Conservation (phyloP, 805 yeast species). For the Scheffersomyces ergatensis region DNA sequence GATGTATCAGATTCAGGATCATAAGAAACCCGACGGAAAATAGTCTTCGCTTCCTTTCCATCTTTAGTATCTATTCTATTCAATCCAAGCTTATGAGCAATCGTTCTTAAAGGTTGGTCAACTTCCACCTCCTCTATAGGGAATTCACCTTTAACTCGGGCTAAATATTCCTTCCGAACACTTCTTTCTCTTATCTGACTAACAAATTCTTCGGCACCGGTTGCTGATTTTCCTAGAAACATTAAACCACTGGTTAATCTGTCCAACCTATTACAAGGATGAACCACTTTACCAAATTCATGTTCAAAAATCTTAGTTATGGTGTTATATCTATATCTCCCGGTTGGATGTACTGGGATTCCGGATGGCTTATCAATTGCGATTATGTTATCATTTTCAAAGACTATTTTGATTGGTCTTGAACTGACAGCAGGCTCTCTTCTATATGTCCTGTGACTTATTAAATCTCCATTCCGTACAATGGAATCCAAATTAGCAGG, state of each 20-base stretch:
- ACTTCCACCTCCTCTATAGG: conserved; percentile 56
- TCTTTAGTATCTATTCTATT: conserved; percentile 47
- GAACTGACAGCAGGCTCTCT: conserved; percentile 86
- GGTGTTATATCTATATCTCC: conserved; percentile 72
- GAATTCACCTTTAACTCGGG: conserved; percentile 84
- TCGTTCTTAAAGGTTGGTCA: conserved; percentile 65
- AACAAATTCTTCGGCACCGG: conserved; percentile 74
- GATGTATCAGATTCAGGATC: conserved; percentile 57
- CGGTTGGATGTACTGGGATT: conserved; percentile 94
- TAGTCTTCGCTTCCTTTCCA: conserved; percentile 76
- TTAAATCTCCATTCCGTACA: conserved; percentile 78
- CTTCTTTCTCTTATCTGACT: conserved; percentile 69
- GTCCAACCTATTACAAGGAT: conserved; percentile 83
- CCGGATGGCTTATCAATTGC: conserved; percentile 95
- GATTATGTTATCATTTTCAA: conserved; percentile 70
- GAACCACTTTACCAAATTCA: conserved; percentile 65
- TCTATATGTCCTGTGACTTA: conserved; percentile 75
- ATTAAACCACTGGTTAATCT: conserved; percentile 89
- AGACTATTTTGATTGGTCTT: conserved; percentile 59
- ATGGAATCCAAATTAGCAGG: conserved; percentile 63
- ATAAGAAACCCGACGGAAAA: conserved; percentile 63
- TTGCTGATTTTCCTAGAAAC: conserved; percentile 82
- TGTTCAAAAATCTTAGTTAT: conserved; percentile 74
- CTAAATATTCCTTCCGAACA: conserved; percentile 80
- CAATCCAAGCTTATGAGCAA: conserved; percentile 71